Percentiles rank a stretch among this genome's conserved stretches.
Conservation (phyloP, 2,329 filamentous ascomycete genomes). For the Epichloe amarillans region DNA sequence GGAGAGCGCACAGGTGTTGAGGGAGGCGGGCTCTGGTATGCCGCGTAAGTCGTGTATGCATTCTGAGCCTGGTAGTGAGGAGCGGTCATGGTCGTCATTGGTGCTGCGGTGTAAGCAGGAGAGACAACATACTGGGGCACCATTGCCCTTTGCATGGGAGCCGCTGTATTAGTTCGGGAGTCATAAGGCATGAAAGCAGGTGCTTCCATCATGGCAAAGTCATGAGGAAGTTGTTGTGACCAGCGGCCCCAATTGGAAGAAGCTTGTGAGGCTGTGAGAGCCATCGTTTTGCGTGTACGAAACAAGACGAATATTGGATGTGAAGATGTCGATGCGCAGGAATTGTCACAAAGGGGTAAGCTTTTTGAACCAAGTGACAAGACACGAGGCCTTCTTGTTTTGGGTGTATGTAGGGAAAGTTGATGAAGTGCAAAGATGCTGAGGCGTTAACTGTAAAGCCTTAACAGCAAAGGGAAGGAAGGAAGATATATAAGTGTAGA, state of each 20-base stretch:
- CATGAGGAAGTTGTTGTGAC: slow-evolving; percentile 33
- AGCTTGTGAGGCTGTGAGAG: slow-evolving; percentile 32
- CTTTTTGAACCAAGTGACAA: not conserved
- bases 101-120: slow-evolving; percentile 28
- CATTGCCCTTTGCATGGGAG: slow-evolving; percentile 30
- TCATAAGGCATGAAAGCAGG: slow-evolving; percentile 36
- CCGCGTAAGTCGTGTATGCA: slow-evolving; percentile 28
- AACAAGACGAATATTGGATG: not conserved
- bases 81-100: slow-evolving; percentile 28
- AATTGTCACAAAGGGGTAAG: too few relatives aligned
- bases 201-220: slow-evolving; percentile 36
- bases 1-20: slow-evolving; percentile 20
- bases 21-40: slow-evolving; percentile 26
- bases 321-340: not conserved
- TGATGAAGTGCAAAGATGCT: not conserved
- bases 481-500: slow-evolving; percentile 4
- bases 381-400: not conserved
- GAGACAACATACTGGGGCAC: slow-evolving; percentile 34
- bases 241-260: slow-evolving; percentile 41
- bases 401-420: not conserved
- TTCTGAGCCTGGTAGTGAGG: slow-evolving; percentile 29
- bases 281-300: slow-evolving; percentile 21
- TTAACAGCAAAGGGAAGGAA: not conserved
- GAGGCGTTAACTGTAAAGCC: not conserved
- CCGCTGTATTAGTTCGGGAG: slow-evolving; percentile 23